Evolutionary conservation across 2,329 filamentous ascomycete genomes (phyloP).

Genomic region (Rutstroemia sp.): DNA sequence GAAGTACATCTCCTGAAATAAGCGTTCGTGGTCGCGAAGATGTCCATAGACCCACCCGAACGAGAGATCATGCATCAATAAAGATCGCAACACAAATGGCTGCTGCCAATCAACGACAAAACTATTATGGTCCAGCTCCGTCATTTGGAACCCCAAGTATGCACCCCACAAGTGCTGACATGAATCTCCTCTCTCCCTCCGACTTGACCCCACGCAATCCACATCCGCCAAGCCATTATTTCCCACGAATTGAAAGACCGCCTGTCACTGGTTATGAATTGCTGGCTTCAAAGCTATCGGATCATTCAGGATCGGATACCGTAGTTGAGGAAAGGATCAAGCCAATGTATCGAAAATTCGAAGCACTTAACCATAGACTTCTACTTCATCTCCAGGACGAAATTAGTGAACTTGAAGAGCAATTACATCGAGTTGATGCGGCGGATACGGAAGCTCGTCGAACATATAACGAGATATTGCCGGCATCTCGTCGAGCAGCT

Average conservation of each 20-base stretch:
- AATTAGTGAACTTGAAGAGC: conserved; percentile 71
- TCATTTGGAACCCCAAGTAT: conserved; percentile 32
- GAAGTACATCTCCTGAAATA: conserved; percentile 38
- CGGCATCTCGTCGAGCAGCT: conserved; percentile 51
- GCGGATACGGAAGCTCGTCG: conserved; percentile 40
- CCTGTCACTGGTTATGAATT: conserved; percentile 54
- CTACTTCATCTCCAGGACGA: conserved; percentile 82
- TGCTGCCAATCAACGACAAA: conserved; percentile 27
- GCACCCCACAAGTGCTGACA: conserved; percentile 32
- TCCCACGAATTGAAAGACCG: conserved; percentile 36
- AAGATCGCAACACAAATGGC: conserved; percentile 27
- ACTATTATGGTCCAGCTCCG: conserved; percentile 18
- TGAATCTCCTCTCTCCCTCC: conserved; percentile 20
- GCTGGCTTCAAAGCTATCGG: conserved; percentile 48
- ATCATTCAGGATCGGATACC: conserved; percentile 16
- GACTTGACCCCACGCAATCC: conserved; percentile 21
- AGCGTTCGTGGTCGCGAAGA: conserved; percentile 29
- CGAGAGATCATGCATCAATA: conserved; percentile 19
- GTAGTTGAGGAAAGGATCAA: conserved; percentile 20
- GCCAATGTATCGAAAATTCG: conserved; percentile 78
- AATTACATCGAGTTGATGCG: conserved; percentile 62
- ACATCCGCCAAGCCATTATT: conserved; percentile 28
- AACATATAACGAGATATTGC: conserved; percentile 34
- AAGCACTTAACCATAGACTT: conserved; percentile 72
- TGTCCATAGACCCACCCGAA: conserved; percentile 9